Evolutionary conservation across 2,329 filamentous ascomycete genomes (phyloP).

Genomic region (Botrytis porri): DNA sequence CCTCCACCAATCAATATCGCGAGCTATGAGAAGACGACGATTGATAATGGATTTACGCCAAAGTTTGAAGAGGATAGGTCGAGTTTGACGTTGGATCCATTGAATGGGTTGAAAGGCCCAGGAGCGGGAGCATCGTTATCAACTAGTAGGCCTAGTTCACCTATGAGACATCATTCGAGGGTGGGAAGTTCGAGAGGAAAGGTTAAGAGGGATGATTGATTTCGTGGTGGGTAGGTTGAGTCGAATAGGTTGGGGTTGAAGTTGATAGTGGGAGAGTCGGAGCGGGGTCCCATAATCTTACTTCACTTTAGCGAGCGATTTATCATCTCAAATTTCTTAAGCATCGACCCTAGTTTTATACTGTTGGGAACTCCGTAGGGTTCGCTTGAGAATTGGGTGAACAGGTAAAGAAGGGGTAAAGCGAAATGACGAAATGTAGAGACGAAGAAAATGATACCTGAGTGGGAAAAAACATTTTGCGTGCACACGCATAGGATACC

Average conservation of each 20-base stretch:
- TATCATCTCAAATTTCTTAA: background rate
- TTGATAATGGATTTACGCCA: conserved; percentile 38
- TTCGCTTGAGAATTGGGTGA: background rate
- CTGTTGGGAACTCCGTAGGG: background rate
- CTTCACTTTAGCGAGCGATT: background rate
- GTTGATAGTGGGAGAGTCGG: background rate
- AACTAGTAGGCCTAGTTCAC: conserved; percentile 51
- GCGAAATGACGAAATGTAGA: background rate
- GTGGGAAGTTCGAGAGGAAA: conserved; percentile 41
- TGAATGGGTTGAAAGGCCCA: conserved; percentile 42
- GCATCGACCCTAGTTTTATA: background rate
- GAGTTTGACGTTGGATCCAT: conserved; percentile 34
- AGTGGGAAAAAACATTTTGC: background rate
- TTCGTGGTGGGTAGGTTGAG: background rate
- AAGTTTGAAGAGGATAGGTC: conserved; percentile 34
- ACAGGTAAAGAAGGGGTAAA: background rate
- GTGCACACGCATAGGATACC: conserved; percentile 17
- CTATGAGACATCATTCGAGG: conserved; percentile 44
- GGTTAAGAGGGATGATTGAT: conserved; percentile 41
- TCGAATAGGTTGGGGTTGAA: background rate
- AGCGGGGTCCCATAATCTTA: background rate
- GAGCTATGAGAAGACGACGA: conserved; percentile 66
- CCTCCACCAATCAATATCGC: conserved; percentile 67
- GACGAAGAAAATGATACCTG: conserved; percentile 3
- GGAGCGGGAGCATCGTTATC: conserved; percentile 41